Conservation (phyloP, 1,139 yeast genomes). For the Hyphopichia wangnamkhiaoensis region DNA sequence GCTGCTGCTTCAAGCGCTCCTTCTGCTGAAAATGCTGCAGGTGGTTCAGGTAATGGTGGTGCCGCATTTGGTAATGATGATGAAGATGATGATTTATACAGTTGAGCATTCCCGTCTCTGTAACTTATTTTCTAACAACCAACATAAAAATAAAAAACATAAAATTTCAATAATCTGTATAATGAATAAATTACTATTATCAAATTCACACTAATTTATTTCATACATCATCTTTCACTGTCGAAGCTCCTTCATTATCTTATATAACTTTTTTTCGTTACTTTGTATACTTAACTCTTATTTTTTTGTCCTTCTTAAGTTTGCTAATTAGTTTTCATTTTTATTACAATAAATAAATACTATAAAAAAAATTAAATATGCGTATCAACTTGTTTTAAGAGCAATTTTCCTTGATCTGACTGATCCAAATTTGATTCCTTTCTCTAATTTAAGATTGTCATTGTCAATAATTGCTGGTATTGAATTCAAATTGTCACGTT, state of each 20-base stretch:
- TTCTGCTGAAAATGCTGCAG: slow-evolving; percentile 15
- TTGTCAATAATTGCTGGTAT: too few relatives aligned
- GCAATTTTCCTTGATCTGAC: background rate
- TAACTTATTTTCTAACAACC: too few relatives aligned
- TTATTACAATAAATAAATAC: too few relatives aligned
- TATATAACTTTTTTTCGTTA: background rate
- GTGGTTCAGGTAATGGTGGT: slow-evolving; percentile 18
- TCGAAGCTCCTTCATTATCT: background rate
- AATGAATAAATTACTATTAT: background rate
- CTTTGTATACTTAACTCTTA: background rate
- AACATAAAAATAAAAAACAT: too few relatives aligned
- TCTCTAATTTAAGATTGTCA: background rate
- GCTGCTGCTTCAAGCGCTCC: slow-evolving; percentile 35
- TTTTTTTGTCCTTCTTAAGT: background rate
- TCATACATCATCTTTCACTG: background rate
- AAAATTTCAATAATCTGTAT: too few relatives aligned
- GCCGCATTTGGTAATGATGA: slow-evolving; percentile 67
- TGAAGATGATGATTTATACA: slow-evolving; percentile 93
- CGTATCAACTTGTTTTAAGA: background rate
- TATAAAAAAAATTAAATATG: too few relatives aligned
- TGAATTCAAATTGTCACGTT: too few relatives aligned
- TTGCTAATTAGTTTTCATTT: background rate
- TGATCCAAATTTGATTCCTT: background rate
- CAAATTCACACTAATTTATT: background rate
- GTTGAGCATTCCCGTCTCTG: slow-evolving; percentile 44